Evolutionary conservation across 2,329 filamentous ascomycete genomes (phyloP).

Genomic region (Saccharata proteae): DNA sequence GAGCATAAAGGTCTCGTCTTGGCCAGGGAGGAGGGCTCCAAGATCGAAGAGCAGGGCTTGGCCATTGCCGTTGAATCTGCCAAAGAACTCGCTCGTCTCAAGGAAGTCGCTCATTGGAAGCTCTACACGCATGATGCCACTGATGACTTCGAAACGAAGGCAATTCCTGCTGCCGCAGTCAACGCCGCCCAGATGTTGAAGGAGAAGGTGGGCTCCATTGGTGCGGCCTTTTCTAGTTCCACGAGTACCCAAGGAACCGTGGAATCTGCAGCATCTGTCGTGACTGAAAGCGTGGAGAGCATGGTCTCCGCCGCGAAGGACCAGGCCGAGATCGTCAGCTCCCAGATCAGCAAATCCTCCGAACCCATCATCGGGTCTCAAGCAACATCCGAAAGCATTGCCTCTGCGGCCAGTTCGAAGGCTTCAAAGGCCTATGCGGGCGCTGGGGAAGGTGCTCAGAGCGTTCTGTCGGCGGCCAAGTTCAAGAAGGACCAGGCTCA

Average conservation of each 20-base stretch:
- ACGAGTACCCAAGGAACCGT: slow-evolving; percentile 22
- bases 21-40: slow-evolving; percentile 54
- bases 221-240: no score
- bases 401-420: slow-evolving; percentile 19
- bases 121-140: slow-evolving; percentile 59
- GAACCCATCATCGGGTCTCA: slow-evolving; percentile 13
- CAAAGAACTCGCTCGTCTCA: slow-evolving; percentile 65
- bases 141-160: slow-evolving; percentile 65
- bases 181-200: slow-evolving; percentile 32
- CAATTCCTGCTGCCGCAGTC: slow-evolving; percentile 44
- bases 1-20: slow-evolving; percentile 58
- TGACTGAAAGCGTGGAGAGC: slow-evolving; percentile 12
- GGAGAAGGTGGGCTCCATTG: slow-evolving; percentile 13
- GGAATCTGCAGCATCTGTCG: slow-evolving; percentile 23
- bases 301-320: slow-evolving; percentile 15
- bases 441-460: slow-evolving; percentile 10
- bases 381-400: slow-evolving; percentile 17
- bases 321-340: slow-evolving; percentile 13
- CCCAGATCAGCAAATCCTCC: slow-evolving; percentile 16
- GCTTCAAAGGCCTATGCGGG: slow-evolving; percentile 11
- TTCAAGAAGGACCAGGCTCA: slow-evolving; percentile 13
- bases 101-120: slow-evolving; percentile 78
- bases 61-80: slow-evolving; percentile 64
- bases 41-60: slow-evolving; percentile 72
- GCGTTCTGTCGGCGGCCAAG: slow-evolving; percentile 13